These are phyloP conservation scores for Purshia tridentata DNA, from an alignment of 306 rosid genomes.

Conservation along the genomic window DNA sequence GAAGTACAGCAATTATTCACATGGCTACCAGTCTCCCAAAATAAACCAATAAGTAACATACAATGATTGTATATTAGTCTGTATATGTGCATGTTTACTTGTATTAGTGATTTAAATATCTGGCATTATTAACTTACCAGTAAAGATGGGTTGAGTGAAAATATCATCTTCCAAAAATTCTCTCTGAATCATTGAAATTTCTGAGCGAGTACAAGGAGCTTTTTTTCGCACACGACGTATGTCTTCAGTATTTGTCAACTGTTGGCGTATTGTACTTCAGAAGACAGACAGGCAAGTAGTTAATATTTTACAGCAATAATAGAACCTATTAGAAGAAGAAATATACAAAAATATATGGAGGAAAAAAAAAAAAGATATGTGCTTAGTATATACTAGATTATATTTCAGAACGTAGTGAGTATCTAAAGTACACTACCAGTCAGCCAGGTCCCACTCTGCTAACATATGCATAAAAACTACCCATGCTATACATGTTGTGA, in stretches of 20 bases:
- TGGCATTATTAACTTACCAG: slow-evolving; percentile 53
- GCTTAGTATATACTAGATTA: slow-evolving; percentile 8
- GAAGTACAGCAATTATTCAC: neutral
- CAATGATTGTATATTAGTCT: neutral
- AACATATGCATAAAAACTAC: slow-evolving; percentile 1
- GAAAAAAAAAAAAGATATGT: too few relatives aligned
- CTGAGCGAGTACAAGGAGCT: slow-evolving; percentile 86
- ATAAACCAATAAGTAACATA: neutral
- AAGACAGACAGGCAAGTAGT: slow-evolving; percentile 26
- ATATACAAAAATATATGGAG: neutral
- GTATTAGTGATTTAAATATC: neutral
- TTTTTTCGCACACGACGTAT: slow-evolving; percentile 90
- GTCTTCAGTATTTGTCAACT: slow-evolving; percentile 85
- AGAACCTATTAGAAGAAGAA: neutral
- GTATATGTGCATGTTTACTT: neutral
- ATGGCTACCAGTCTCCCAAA: neutral
- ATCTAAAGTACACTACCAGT: neutral
- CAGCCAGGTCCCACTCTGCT: slow-evolving; percentile 1
- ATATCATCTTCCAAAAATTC: slow-evolving; percentile 78
- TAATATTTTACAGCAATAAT: neutral
- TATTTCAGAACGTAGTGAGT: neutral
- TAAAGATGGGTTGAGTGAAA: slow-evolving; percentile 62
- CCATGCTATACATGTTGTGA: neutral
- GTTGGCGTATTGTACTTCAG: slow-evolving; percentile 83
- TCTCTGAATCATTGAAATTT: slow-evolving; percentile 83